A percentile compares a stretch with the other conserved stretches of the same genome.
These are phyloP conservation scores for Penicillium sp. DNA, from an alignment of 2,329 filamentous ascomycete species.

Conservation along the genomic window DNA sequence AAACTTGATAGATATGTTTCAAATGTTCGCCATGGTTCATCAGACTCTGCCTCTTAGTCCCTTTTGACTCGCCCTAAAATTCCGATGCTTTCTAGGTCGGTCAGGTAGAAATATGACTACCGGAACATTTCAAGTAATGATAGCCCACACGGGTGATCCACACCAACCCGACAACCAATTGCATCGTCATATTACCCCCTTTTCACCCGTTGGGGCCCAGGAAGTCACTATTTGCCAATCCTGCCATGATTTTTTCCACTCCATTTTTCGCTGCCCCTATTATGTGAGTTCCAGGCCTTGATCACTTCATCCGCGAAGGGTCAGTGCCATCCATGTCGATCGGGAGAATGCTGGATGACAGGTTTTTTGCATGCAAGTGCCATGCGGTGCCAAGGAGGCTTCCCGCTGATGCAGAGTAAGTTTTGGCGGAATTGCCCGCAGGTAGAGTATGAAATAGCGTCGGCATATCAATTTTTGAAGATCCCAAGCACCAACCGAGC, in stretches of 20 bases:
- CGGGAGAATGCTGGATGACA: background rate
- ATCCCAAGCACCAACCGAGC: background rate
- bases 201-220: slow-evolving; percentile 17
- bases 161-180: slow-evolving; percentile 10
- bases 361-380: background rate
- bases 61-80: background rate
- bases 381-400: background rate
- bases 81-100: background rate
- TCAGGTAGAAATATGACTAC: slow-evolving; percentile 5
- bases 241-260: slow-evolving; percentile 7
- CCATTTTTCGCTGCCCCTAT: slow-evolving; percentile 1
- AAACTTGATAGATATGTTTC: background rate
- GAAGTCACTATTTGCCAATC: slow-evolving; percentile 8
- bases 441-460: background rate
- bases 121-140: slow-evolving; percentile 27
- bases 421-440: background rate
- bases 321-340: slow-evolving; percentile 1
- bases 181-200: slow-evolving; percentile 14
- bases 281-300: background rate
- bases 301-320: slow-evolving; percentile 2
- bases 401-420: background rate
- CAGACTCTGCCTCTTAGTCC: background rate
- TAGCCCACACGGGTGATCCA: slow-evolving; percentile 20
- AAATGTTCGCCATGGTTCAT: slow-evolving; percentile 2
- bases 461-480: slow-evolving; percentile 3